Base-by-base conservation (phyloP, 371 early-diverging fungal species). In the Rhizopus delemar region DNA sequence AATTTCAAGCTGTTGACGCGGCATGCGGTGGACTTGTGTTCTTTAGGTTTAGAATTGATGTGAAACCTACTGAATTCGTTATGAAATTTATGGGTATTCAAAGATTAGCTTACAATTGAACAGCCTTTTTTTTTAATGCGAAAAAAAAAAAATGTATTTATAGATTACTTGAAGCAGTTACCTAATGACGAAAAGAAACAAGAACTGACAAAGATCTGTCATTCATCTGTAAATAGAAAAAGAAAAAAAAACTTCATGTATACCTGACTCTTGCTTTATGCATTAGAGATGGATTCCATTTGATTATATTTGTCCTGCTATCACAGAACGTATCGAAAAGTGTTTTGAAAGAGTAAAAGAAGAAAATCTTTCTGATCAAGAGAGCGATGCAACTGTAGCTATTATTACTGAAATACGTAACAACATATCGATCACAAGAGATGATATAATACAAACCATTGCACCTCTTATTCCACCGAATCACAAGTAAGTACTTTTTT, bases 11-110 rank as follows among this genome's bases (percentile, higher is more conserved):
- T 4, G 75, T 84, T 5, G 85, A 84, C 59, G 63, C 80, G 9
- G 82, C 81, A 3, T 82, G 85, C 59, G 74, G 72, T 43, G 85
- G 85, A 1, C 51, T 76, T 12, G 58, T 84, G 6, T 84, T 84
- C 61, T 70, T 75, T 48, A 73, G 85, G 35, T 82, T 84, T 43
- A 62, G 82, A 32, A 60, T 84, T 1, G 70, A 84, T 46, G 73
- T 79, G 3, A 66, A 65, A 38, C 82, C 85, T 22, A 73, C 70
- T 8, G 74, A 68, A 8, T 82, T 80, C 58, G 57, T 81, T 2
- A 31, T 58, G 1, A 68, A 59, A 35, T 41, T 84, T 35, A 74
- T 84, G 53, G 81, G 79, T 76, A 68, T 13, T 15, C 9, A 22
- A 5, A 45, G 1, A 33, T 8, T 3, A 28, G 2, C 6, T 32